Conservation (phyloP, 257 asterid species). For the Nemophila menziesii region DNA sequence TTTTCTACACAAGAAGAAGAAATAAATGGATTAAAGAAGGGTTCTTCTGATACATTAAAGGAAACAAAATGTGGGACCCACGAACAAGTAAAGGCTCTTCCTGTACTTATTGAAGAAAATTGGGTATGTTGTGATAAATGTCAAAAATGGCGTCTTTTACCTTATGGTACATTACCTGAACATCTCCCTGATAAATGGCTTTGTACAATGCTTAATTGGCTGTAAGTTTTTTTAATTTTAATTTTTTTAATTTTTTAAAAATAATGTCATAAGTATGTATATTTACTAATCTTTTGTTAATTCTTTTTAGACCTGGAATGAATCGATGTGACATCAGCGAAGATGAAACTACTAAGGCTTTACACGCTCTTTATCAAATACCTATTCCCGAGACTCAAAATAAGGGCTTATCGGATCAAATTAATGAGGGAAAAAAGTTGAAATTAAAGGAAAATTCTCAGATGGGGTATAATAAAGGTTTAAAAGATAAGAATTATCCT, state of each 20-base stretch:
- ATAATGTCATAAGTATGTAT: too few species aligned
- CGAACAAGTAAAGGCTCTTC: conserved; percentile 29
- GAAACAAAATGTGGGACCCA: conserved; percentile 23
- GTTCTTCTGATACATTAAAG: too few species aligned
- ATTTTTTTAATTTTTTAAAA: too few species aligned
- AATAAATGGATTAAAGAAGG: too few species aligned
- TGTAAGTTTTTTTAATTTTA: conserved; percentile 63
- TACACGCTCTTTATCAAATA: conserved; percentile 30
- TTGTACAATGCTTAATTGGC: conserved; percentile 86
- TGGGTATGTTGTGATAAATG: conserved; percentile 84
- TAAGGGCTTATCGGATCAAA: conserved; percentile 15
- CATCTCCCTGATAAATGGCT: conserved; percentile 66
- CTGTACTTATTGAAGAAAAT: conserved; percentile 38
- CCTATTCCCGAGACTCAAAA: conserved; percentile 39
- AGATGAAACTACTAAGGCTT: conserved; percentile 61
- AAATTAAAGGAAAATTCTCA: conserved; percentile 41
- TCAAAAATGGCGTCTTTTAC: conserved; percentile 64
- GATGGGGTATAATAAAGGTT: conserved; percentile 28
- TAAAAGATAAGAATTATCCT: conserved; percentile 38
- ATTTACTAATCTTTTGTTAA: too few species aligned
- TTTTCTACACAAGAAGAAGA: conserved; percentile 20
- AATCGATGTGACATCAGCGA: conserved; percentile 62
- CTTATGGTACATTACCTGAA: conserved; percentile 40
- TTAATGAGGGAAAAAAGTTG: conserved; percentile 32
- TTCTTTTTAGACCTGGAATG: conserved; percentile 83